Evolutionary conservation across 495 filamentous ascomycete genomes (phyloP).

Genomic region (Pyrenula massariospora): DNA sequence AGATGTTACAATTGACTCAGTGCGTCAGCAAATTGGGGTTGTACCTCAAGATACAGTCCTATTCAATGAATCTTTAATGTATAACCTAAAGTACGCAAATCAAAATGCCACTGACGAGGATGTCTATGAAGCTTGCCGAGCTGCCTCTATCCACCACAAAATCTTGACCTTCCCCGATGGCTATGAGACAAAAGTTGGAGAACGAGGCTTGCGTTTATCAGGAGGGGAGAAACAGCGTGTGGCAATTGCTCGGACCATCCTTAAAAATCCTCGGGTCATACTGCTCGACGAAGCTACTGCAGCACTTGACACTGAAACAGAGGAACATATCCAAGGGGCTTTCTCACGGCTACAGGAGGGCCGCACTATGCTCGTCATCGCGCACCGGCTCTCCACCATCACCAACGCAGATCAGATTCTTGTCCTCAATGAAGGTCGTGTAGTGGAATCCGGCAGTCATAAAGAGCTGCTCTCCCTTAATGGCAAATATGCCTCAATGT

Average conservation of each 20-base stretch:
- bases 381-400: constrained; percentile 89
- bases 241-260: constrained; percentile 89
- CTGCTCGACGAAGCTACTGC: constrained; percentile 95
- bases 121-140: constrained; percentile 77
- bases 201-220: constrained; percentile 83
- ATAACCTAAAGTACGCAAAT: constrained; percentile 93
- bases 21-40: constrained; percentile 82
- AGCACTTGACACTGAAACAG: constrained; percentile 87
- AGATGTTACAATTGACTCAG: constrained; percentile 82
- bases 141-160: constrained; percentile 91
- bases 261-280: constrained; percentile 93
- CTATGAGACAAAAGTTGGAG: constrained; percentile 86
- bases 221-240: constrained; percentile 96
- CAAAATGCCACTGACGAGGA: constrained; percentile 75
- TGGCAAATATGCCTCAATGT: constrained; percentile 84
- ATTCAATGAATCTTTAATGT: constrained; percentile 96
- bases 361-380: constrained; percentile 76
- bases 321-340: constrained; percentile 87
- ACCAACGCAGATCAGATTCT: constrained; percentile 90
- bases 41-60: constrained; percentile 94
- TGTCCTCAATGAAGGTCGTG: constrained; percentile 74
- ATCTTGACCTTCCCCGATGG: constrained; percentile 88
- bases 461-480: constrained; percentile 65
- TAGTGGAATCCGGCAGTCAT: constrained; percentile 80
- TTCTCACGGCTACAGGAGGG: constrained; percentile 67